These are phyloP conservation scores for Starmerella stigmatis DNA, from an alignment of 805 yeast genomes.

Conservation along the genomic window DNA sequence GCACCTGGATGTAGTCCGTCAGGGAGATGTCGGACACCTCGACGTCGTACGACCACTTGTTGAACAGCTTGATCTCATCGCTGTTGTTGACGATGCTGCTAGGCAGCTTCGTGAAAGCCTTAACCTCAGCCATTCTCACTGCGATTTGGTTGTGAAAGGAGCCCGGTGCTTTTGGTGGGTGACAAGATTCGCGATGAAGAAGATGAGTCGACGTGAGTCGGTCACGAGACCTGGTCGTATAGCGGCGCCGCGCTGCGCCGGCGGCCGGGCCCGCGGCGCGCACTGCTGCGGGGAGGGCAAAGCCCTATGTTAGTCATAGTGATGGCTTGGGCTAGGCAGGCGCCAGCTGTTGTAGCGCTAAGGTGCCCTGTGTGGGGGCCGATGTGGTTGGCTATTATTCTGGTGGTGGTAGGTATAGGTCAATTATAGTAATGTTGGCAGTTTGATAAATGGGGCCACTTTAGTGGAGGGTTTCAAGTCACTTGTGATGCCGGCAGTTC, in stretches of 20 bases:
- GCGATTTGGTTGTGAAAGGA: constrained; percentile 6
- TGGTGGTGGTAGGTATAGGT: too few relatives aligned
- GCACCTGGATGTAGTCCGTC: constrained; percentile 96
- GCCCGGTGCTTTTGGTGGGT: constrained; percentile 4
- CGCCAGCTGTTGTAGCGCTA: too few relatives aligned
- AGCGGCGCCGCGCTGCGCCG: too few relatives aligned
- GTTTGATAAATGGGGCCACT: too few relatives aligned
- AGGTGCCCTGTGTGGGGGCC: too few relatives aligned
- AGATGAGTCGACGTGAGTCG: constrained; percentile 10
- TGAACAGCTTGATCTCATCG: constrained; percentile 93
- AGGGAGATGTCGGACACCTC: constrained; percentile 96
- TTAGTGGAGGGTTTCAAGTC: too few relatives aligned
- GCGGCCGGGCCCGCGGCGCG: too few relatives aligned
- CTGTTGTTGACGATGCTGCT: constrained; percentile 93
- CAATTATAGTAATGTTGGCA: too few relatives aligned
- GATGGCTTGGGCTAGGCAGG: too few relatives aligned
- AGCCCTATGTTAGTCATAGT: constrained; percentile 14
- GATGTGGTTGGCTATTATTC: too few relatives aligned
- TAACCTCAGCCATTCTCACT: constrained; percentile 47
- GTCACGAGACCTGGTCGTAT: constrained; percentile 13
- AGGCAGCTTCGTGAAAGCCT: constrained; percentile 93
- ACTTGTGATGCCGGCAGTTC: too few relatives aligned
- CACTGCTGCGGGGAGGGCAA: constrained; percentile 1
- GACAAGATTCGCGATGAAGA: constrained; percentile 5
- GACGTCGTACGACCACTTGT: constrained; percentile 99